Percentiles rank a stretch among this genome's conserved stretches.
Conservation (phyloP, 768 basidiomycete genomes). For the Pleurotus tuoliensis region DNA sequence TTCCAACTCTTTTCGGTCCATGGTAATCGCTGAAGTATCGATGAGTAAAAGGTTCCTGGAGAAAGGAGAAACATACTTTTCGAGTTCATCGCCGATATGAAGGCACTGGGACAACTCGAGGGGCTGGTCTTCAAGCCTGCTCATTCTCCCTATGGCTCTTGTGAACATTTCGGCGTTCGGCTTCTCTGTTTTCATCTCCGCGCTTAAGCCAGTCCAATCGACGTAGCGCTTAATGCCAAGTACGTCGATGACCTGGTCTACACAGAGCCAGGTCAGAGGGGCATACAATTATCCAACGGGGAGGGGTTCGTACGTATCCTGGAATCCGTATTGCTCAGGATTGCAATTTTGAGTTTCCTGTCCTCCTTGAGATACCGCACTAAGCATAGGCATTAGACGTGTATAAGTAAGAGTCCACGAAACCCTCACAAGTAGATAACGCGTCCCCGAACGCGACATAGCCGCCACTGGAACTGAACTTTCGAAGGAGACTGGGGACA, state of each 20-base stretch:
- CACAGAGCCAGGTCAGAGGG: not conserved
- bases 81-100: conserved; percentile 75
- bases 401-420: not conserved
- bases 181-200: conserved; percentile 67
- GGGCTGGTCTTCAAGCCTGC: conserved; percentile 12
- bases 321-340: conserved; percentile 71
- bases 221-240: conserved; percentile 49
- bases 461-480: conserved; percentile 69
- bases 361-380: conserved; percentile 41
- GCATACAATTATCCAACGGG: not conserved
- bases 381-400: conserved; percentile 14
- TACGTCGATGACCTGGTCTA: conserved; percentile 54
- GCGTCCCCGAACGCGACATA: conserved; percentile 60
- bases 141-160: conserved; percentile 21
- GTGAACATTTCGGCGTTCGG: conserved; percentile 58
- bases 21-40: conserved; percentile 54
- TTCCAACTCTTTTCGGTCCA: conserved; percentile 53
- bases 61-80: conserved; percentile 40
- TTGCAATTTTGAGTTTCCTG: conserved; percentile 45
- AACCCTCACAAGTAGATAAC: conserved; percentile 38
- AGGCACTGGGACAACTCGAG: conserved; percentile 43
- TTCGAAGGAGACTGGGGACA: conserved; percentile 53
- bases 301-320: conserved; percentile 56
- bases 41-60: no score
- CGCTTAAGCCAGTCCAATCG: conserved; percentile 61